Percentiles rank a stretch among this genome's conserved stretches.
These are phyloP conservation scores for Tillandsia leiboldiana DNA, from an alignment of 176 grass and related monocot genomes.

Conservation along the genomic window DNA sequence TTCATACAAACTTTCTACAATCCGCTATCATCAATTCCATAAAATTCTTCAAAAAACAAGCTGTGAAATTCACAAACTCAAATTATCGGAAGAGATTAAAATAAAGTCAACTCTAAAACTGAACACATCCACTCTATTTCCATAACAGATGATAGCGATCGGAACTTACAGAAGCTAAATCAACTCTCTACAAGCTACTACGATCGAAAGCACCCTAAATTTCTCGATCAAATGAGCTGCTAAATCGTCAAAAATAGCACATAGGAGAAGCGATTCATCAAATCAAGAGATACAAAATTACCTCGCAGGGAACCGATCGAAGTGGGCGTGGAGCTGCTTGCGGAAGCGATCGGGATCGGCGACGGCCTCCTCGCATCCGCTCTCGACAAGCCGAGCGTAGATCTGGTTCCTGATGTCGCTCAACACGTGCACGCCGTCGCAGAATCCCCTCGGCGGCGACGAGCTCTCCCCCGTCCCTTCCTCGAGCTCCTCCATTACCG, in stretches of 20 bases:
- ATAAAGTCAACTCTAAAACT: too few relatives aligned
- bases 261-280: not conserved
- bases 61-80: too few relatives aligned
- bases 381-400: conserved; percentile 40
- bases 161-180: not conserved
- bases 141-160: not conserved
- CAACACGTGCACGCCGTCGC: conserved; percentile 14
- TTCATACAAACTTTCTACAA: too few relatives aligned
- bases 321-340: conserved; percentile 43
- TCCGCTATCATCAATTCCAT: too few relatives aligned
- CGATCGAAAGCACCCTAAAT: too few relatives aligned
- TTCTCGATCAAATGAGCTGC: not conserved
- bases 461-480: conserved; percentile 69
- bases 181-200: not conserved
- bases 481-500: conserved; percentile 25
- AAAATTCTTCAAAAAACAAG: too few relatives aligned
- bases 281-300: conserved; percentile 6
- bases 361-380: conserved; percentile 35
- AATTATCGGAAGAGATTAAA: too few relatives aligned
- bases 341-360: conserved; percentile 27
- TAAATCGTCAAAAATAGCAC: not conserved
- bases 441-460: conserved; percentile 14
- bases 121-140: too few relatives aligned
- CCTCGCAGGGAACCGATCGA: conserved; percentile 48
- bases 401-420: conserved; percentile 40